Evolutionary conservation across 805 yeast species (phyloP), one percentile per base, ranked within the genome.

Genomic region (Hanseniaspora pseudoguilliermondii): DNA sequence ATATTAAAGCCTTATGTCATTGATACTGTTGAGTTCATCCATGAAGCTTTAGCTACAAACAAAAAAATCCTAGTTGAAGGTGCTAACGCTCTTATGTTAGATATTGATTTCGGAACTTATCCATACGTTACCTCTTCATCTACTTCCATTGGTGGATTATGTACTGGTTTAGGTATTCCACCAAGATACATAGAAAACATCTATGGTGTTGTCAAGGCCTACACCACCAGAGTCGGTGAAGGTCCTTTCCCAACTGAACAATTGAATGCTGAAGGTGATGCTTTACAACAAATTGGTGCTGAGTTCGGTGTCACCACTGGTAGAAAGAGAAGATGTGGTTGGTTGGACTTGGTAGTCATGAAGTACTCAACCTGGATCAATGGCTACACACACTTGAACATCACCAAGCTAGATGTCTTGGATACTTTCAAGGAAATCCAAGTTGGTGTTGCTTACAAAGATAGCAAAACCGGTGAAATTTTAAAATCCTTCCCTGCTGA

Each of bases 171-270:
- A 61, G 98, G 97, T 63, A 71, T 93, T 59, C 96, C 97, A n/a
- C 98, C 98, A 63, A 79, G 76, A 61, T 73, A 82, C 60, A 84
- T 93, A 64, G 78, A 76, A 54, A 83, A 88, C 69, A 76, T 89
- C 47, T 88, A 84, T 69, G 98, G 98, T 71, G 98, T 93, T 27
- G 97, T 91, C 48, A 93, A 93, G 76, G 97, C 97, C 43, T 93
- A 93, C 73, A 93, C 98, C 47, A 93, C 98, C 39, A 83, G 98
- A 73, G 98, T 93, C 56, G 98, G 98, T 65, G 97, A 90, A 68
- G 98, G 98, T 61, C 98, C 98, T 35, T 93, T 93, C 85, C 97
- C 98, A 59, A 84, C 97, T 57, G 98, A 93, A 73, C 97, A 90
- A 70, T 78, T 90, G 68, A 89, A 91, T 70, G 82, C 73, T 39